Evolutionary conservation across 2,329 filamentous ascomycete genomes (phyloP).

Genomic region (Colletotrichum graminicola): DNA sequence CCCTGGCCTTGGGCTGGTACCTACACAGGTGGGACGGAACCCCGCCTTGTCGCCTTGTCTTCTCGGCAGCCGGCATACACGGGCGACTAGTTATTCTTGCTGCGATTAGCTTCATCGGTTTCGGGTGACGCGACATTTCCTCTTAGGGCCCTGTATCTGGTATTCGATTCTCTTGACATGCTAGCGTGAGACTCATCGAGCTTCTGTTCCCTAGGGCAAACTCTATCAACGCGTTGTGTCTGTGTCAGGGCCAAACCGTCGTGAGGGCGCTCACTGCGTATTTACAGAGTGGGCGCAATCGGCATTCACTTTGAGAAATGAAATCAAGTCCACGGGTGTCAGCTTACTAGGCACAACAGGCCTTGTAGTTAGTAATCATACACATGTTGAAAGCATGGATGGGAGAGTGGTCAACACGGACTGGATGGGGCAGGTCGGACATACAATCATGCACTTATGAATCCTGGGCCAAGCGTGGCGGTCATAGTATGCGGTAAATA

Average conservation of each 20-base stretch:
- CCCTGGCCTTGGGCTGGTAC: background rate
- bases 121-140: background rate
- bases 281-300: background rate
- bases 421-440: background rate
- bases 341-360: background rate
- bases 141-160: background rate
- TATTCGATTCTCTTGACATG: background rate
- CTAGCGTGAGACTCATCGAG: background rate
- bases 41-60: background rate
- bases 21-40: background rate
- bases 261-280: background rate
- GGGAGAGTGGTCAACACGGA: accelerated
- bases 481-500: background rate
- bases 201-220: background rate
- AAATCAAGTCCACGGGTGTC: background rate
- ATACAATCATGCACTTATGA: background rate
- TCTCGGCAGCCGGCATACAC: background rate
- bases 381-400: background rate
- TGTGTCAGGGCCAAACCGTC: background rate
- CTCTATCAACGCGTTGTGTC: background rate
- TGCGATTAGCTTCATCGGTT: background rate
- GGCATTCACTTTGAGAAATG: background rate
- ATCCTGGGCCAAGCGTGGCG: background rate
- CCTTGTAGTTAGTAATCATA: background rate
- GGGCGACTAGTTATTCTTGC: background rate